Conservation (phyloP, 2,329 filamentous ascomycete species). For the Escovopsis weberi region DNA sequence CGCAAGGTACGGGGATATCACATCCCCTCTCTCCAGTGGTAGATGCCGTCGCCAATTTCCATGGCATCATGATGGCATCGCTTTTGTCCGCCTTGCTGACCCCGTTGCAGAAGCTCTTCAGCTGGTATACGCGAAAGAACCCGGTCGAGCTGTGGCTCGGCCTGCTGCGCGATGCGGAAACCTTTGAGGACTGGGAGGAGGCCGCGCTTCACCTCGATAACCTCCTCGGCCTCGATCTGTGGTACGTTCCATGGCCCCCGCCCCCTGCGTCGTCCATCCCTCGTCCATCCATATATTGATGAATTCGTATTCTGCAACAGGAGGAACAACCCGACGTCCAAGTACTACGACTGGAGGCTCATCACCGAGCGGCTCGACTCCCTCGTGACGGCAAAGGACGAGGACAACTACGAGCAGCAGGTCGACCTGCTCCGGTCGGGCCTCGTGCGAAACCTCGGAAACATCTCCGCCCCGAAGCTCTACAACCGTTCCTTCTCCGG, state of each 20-base stretch:
- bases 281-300: too few relatives aligned
- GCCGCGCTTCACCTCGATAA: conserved; percentile 75
- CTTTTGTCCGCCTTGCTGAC: conserved; percentile 10
- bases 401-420: conserved; percentile 57
- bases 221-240: conserved; percentile 64
- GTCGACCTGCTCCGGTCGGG: conserved; percentile 70
- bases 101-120: conserved; percentile 44
- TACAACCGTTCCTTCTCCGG: conserved; percentile 79
- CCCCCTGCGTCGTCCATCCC: background rate
- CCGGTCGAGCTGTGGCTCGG: conserved; percentile 51
- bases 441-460: conserved; percentile 73
- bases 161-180: conserved; percentile 47
- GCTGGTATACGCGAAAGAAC: conserved; percentile 53
- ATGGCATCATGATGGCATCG: background rate
- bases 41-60: too few relatives aligned
- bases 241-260: conserved; percentile 30
- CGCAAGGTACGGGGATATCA: conserved; percentile 28
- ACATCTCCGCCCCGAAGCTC: conserved; percentile 67
- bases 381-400: conserved; percentile 53
- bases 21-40: too few relatives aligned
- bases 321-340: conserved; percentile 68
- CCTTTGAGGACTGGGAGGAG: conserved; percentile 76
- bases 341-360: conserved; percentile 74
- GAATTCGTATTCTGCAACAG: conserved; percentile 14
- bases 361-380: conserved; percentile 64